A percentile compares a stretch with the other conserved stretches of the same genome.
phyloP scores from a whole-genome alignment of 2,329 filamentous ascomycete species.

The Diaporthe velutina region DNA sequence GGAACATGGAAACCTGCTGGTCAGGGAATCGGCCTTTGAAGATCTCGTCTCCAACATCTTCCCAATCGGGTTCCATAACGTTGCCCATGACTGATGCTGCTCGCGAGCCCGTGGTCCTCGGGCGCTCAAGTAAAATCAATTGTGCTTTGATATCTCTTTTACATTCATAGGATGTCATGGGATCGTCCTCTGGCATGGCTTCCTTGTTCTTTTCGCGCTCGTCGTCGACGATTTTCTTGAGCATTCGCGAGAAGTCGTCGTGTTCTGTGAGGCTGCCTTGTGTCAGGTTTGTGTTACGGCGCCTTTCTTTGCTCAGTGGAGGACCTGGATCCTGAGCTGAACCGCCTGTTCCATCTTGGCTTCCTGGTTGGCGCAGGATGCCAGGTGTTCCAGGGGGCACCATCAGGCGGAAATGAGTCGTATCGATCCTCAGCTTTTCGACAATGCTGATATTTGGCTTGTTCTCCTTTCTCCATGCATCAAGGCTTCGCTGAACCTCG shows the following conservation, averaged over 20 bases:
- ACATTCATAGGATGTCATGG: slow-evolving; percentile 11
- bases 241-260: slow-evolving; percentile 13
- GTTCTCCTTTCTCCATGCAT: slow-evolving; percentile 17
- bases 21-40: slow-evolving; percentile 33
- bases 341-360: background rate
- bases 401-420: slow-evolving; percentile 1
- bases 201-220: background rate
- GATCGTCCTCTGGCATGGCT: background rate
- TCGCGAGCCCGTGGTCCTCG: background rate
- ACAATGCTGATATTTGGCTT: background rate
- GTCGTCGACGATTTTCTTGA: slow-evolving; percentile 21
- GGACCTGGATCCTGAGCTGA: background rate
- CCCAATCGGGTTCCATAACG: slow-evolving; percentile 22
- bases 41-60: slow-evolving; percentile 21
- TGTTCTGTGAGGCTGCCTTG: slow-evolving; percentile 20
- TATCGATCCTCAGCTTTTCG: background rate
- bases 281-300: slow-evolving; percentile 13
- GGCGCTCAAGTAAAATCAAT: slow-evolving; percentile 24
- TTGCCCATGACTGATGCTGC: background rate
- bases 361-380: background rate
- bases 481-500: slow-evolving; percentile 23
- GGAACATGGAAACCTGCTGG: slow-evolving; percentile 30
- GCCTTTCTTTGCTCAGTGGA: background rate
- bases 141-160: slow-evolving; percentile 31
- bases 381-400: background rate